These are phyloP conservation scores for Oleoguttula mirabilis DNA, from an alignment of 495 filamentous ascomycete genomes.

Conservation along the genomic window DNA sequence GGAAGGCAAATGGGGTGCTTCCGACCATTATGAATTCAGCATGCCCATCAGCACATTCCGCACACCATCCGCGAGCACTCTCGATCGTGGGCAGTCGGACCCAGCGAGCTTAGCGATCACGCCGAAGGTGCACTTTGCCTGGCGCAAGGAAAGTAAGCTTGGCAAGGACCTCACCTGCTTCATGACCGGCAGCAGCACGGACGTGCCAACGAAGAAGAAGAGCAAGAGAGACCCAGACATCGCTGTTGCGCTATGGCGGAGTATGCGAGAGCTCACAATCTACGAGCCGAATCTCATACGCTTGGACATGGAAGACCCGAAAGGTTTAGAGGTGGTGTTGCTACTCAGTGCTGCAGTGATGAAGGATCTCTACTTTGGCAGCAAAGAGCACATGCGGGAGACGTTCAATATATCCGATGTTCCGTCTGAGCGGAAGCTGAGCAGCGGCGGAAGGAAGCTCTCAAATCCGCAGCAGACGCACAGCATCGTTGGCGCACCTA, in stretches of 20 bases:
- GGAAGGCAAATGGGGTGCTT: slow-evolving; percentile 62
- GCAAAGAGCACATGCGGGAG: slow-evolving; percentile 41
- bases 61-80: slow-evolving; percentile 56
- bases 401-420: slow-evolving; percentile 63
- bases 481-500: slow-evolving; percentile 7
- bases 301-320: slow-evolving; percentile 87
- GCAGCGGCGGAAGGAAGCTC: slow-evolving; percentile 16
- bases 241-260: slow-evolving; percentile 67
- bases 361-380: slow-evolving; percentile 66
- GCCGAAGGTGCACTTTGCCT: slow-evolving; percentile 73
- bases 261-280: slow-evolving; percentile 60
- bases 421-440: slow-evolving; percentile 9
- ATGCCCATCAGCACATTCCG: slow-evolving; percentile 79
- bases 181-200: slow-evolving; percentile 61
- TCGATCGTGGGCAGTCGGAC: slow-evolving; percentile 65
- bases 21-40: slow-evolving; percentile 78
- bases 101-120: slow-evolving; percentile 55
- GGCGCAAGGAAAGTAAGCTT: slow-evolving; percentile 83
- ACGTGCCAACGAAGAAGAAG: slow-evolving; percentile 51
- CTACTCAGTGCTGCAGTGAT: slow-evolving; percentile 76
- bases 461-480: slow-evolving; percentile 12
- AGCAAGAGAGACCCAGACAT: slow-evolving; percentile 81
- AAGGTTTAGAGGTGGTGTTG: slow-evolving; percentile 81
- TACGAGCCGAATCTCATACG: slow-evolving; percentile 86
- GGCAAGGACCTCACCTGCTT: slow-evolving; percentile 73